phyloP scores from a whole-genome alignment of 345 rosid species.

The Geranium brycei region DNA sequence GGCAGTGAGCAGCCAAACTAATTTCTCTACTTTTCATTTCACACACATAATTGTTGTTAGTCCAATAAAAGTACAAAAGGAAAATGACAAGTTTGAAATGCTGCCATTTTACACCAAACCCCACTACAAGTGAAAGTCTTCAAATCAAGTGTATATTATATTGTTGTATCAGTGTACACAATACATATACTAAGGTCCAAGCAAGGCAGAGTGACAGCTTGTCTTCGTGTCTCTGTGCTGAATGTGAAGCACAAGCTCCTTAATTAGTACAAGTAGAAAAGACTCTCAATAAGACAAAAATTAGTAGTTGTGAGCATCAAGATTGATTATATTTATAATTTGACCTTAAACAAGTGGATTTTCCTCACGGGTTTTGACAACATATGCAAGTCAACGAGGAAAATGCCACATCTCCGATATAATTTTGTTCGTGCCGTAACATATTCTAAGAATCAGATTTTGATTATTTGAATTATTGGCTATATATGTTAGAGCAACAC shows the following conservation, averaged over 20 bases:
- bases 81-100: conserved; percentile 16
- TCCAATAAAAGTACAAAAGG: conserved; percentile 4
- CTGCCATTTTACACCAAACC: conserved; percentile 18
- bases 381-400: not conserved
- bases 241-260: conserved; percentile 1
- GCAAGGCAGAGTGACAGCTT: conserved; percentile 12
- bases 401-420: not conserved
- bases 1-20: too few relatives aligned
- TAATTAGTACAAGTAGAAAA: not conserved
- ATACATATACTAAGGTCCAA: not conserved
- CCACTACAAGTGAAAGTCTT: conserved; percentile 7
- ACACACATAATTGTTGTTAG: not conserved
- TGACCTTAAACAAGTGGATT: not conserved
- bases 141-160: not conserved
- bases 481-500: too few relatives aligned
- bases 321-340: not conserved
- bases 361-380: not conserved
- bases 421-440: not conserved
- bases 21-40: not conserved
- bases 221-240: conserved; percentile 7
- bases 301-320: not conserved
- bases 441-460: too few relatives aligned
- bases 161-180: not conserved
- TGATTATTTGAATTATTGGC: too few relatives aligned
- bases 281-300: conserved; percentile 1